Evolutionary conservation across 495 filamentous ascomycete species (phyloP).

Genomic region (Neurospora sp.): DNA sequence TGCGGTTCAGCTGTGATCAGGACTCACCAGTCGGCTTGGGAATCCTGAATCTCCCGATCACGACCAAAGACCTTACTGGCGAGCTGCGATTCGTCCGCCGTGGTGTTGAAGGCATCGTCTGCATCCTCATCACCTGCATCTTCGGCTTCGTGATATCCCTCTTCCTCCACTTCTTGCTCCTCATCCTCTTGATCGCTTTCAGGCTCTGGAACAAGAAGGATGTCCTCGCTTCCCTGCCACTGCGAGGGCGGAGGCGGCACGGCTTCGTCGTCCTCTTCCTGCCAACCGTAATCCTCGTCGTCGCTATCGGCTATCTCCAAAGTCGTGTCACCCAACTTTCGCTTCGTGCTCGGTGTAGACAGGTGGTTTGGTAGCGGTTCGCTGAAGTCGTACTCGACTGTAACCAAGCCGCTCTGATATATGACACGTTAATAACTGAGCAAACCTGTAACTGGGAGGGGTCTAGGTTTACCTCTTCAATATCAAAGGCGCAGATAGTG

Average conservation of each 20-base stretch:
- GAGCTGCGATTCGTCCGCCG: background rate
- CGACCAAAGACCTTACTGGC: background rate
- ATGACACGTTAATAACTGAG: conserved; percentile 7
- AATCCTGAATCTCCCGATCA: background rate
- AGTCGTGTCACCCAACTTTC: conserved; percentile 33
- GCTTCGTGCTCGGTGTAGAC: conserved; percentile 26
- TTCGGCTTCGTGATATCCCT: background rate
- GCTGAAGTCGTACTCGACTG: conserved; percentile 16
- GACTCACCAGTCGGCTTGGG: background rate
- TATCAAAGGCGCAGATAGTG: conserved; percentile 29
- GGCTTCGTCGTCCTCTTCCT: conserved; percentile 35
- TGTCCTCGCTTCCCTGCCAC: conserved; percentile 44
- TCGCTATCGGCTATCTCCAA: conserved; percentile 43
- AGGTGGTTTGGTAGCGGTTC: conserved; percentile 17
- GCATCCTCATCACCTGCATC: background rate
- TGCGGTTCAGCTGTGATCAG: background rate
- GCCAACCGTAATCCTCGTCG: conserved; percentile 43
- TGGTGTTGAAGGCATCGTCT: background rate
- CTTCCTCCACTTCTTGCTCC: conserved; percentile 10
- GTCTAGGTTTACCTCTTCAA: conserved; percentile 25
- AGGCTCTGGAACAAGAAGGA: conserved; percentile 27
- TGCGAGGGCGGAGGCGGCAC: conserved; percentile 37
- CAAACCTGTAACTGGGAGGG: conserved; percentile 4
- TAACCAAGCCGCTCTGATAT: conserved; percentile 16
- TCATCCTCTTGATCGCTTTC: conserved; percentile 21